Percentiles rank a stretch among this genome's conserved stretches.
phyloP scores from a whole-genome alignment of 495 filamentous ascomycete genomes.

The Talaromyces wortmannii region DNA sequence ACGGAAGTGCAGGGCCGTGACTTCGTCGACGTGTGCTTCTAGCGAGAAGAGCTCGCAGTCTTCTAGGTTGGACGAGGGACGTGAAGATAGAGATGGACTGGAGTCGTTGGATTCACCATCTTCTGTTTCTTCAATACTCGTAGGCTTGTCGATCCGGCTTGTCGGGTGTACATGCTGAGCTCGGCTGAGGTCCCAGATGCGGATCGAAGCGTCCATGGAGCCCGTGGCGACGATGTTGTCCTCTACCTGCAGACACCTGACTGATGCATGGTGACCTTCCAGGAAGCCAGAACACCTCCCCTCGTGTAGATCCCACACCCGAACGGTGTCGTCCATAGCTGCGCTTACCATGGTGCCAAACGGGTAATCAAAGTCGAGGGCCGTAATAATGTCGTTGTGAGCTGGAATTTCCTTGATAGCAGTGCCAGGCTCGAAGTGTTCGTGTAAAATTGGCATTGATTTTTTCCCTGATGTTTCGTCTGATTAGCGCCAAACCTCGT shows the following conservation, averaged over 20 bases:
- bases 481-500: background rate
- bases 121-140: constrained; percentile 53
- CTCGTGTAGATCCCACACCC: constrained; percentile 92
- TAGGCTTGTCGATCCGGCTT: constrained; percentile 58
- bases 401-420: constrained; percentile 82
- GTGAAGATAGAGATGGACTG: constrained; percentile 26
- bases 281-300: constrained; percentile 85
- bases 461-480: constrained; percentile 44
- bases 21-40: constrained; percentile 85
- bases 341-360: constrained; percentile 96
- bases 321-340: constrained; percentile 91
- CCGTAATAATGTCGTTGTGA: constrained; percentile 82
- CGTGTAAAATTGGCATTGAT: constrained; percentile 92
- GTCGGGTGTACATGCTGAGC: constrained; percentile 53
- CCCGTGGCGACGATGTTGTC: constrained; percentile 95
- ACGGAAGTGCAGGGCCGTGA: constrained; percentile 87
- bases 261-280: constrained; percentile 92
- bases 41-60: constrained; percentile 86
- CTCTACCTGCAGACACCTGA: constrained; percentile 87
- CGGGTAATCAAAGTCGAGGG: constrained; percentile 90
- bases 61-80: constrained; percentile 64
- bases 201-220: constrained; percentile 91
- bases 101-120: constrained; percentile 23
- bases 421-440: constrained; percentile 88
- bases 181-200: constrained; percentile 83